Evolutionary conservation across 1,139 yeast species (phyloP).

Genomic region (Debaryomyces subglobosus): DNA sequence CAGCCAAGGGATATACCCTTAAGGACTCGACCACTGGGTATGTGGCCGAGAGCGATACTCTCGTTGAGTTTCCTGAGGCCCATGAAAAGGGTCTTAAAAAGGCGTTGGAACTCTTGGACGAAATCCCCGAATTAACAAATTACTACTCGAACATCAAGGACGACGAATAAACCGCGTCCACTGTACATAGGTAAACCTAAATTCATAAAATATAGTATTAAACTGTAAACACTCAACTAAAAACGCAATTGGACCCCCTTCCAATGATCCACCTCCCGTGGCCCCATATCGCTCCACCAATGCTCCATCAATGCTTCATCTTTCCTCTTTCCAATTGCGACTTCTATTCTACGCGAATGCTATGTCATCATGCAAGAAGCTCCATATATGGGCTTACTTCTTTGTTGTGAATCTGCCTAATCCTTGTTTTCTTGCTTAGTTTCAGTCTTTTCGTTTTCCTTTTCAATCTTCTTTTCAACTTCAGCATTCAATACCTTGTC

Average conservation of each 20-base stretch:
- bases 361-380: background rate
- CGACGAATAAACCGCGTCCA: background rate
- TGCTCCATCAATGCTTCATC: background rate
- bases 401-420: constrained; percentile 5
- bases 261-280: background rate
- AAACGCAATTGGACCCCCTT: background rate
- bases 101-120: constrained; percentile 65
- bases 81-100: constrained; percentile 55
- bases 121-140: constrained; percentile 78
- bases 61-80: constrained; percentile 57
- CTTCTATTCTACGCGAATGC: background rate
- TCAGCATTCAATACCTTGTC: constrained; percentile 58
- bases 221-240: constrained; percentile 1
- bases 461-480: constrained; percentile 32
- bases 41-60: constrained; percentile 63
- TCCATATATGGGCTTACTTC: background rate
- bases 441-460: constrained; percentile 16
- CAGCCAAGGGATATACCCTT: constrained; percentile 57
- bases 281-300: background rate
- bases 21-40: constrained; percentile 73
- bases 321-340: background rate
- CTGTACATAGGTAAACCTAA: constrained; percentile 2
- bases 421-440: constrained; percentile 30
- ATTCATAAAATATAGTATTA: constrained; percentile 5
- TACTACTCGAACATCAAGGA: constrained; percentile 61